Base-by-base conservation (phyloP, 2,329 filamentous ascomycete genomes). In the Metarhizium brunneum region DNA sequence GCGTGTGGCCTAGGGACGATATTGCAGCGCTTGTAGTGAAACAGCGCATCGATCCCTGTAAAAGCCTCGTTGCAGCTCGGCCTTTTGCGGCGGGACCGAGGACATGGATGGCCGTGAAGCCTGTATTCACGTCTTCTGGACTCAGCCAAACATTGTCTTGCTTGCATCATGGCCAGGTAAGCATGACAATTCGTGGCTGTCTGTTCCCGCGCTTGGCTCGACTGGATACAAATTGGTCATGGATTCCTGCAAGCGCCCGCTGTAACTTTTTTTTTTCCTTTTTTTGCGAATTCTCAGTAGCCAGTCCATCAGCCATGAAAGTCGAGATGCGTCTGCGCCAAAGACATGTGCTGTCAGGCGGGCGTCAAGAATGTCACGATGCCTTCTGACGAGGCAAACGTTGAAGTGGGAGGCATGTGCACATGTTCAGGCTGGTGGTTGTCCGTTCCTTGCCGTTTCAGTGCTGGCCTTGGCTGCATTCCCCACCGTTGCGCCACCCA, bases 361-460 rank as follows among this genome's bases (percentile, higher is more conserved):
- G 49, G 47, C 36, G 52, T 11, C 13, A 57, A 50, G 38, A 53
- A 53, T 53, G 56, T 53, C 56, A 55, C 56, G 50, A 55, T 50
- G 47, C 30, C 29, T 50, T 55, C 40, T 52, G 18, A 30, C 45
- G 32, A 25, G 38, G 7, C 6, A 35, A 35, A 35, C 32, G 32
- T 35, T 25, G 20, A 47, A 47, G 25, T 47, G n/a, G 43, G 25
- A 45, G 29, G 16, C 47, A 25, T 25, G 25, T 25, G 25, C 25
- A 25, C 25, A 25, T 25, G 25, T 25, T 25, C 35, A 42, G 38
- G 36, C 32, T 56, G 50, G 14, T 50, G 51, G 54, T 53, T 40
- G 20, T 36, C 36, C 47, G 32, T 48, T 56, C 54, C 50, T 25
- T 50, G 45, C 47, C 54, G 16, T 53, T 50, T 55, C 40, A 20